Conservation (phyloP, 176 grass and related monocot species). For the Cenchrus purpureus region DNA sequence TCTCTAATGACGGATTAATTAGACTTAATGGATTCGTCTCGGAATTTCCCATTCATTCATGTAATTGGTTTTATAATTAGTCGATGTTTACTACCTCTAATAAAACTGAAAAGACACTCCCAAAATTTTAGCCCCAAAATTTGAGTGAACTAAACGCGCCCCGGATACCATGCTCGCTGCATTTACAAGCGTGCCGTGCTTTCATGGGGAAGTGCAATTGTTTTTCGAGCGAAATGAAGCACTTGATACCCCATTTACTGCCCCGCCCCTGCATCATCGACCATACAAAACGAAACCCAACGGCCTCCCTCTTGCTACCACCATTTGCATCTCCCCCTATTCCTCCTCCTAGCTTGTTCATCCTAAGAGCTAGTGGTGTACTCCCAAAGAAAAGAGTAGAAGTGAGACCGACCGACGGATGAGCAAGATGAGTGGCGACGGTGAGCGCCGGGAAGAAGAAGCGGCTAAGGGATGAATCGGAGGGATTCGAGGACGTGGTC, state of each 20-base stretch:
- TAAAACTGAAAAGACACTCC: no score
- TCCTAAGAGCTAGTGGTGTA: background rate
- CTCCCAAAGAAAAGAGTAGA: background rate
- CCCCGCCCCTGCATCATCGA: no score
- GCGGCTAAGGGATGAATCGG: background rate
- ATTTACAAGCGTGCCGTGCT: conserved; percentile 3
- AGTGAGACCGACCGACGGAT: background rate
- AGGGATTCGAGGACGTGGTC: background rate
- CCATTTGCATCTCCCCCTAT: background rate
- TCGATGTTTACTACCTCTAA: no score
- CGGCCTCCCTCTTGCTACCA: background rate
- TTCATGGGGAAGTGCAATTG: conserved; percentile 9
- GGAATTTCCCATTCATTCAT: no score
- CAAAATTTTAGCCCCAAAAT: no score
- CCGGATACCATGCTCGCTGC: background rate
- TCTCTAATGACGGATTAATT: no score
- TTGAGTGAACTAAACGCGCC: no score
- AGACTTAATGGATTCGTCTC: no score
- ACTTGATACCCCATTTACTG: background rate
- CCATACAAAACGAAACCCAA: background rate
- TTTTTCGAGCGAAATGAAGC: background rate
- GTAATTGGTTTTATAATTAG: no score
- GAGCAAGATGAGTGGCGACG: background rate
- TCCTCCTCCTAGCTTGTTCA: background rate
- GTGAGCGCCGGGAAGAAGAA: background rate